These are phyloP conservation scores for Westerdykella aurantiaca DNA, from an alignment of 2,329 filamentous ascomycete species.

Conservation along the genomic window DNA sequence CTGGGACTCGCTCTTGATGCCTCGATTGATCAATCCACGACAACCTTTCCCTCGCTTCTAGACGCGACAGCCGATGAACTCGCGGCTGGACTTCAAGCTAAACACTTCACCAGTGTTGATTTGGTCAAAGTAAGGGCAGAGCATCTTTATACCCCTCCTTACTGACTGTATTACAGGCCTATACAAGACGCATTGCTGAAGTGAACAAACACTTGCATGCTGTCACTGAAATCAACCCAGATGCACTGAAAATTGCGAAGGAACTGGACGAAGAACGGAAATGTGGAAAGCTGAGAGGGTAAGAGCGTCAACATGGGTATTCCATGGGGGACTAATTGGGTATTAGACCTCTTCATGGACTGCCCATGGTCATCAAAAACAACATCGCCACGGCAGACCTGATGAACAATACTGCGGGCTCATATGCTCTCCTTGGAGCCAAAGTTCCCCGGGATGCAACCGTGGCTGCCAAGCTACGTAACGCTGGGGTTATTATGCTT, in stretches of 20 bases:
- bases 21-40: too few relatives aligned
- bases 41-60: slow-evolving; percentile 39
- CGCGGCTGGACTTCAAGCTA: slow-evolving; percentile 43
- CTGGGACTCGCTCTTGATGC: too few relatives aligned
- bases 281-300: slow-evolving; percentile 45
- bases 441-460: slow-evolving; percentile 54
- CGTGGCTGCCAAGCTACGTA: slow-evolving; percentile 54
- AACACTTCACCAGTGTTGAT: slow-evolving; percentile 53
- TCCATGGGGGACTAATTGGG: too few relatives aligned
- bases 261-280: slow-evolving; percentile 46
- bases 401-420: slow-evolving; percentile 62
- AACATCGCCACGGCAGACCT: slow-evolving; percentile 59
- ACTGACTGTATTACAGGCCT: slow-evolving; percentile 35
- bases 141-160: not conserved
- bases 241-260: slow-evolving; percentile 47
- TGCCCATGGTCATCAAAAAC: slow-evolving; percentile 62
- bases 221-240: slow-evolving; percentile 53
- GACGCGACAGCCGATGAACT: slow-evolving; percentile 51
- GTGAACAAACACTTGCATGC: slow-evolving; percentile 50
- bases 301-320: not conserved
- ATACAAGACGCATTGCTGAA: slow-evolving; percentile 47
- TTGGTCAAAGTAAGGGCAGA: slow-evolving; percentile 41
- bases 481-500: slow-evolving; percentile 58
- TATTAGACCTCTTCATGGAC: slow-evolving; percentile 53
- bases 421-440: slow-evolving; percentile 56